Evolutionary conservation across 1,139 yeast genomes (phyloP), one percentile per base, ranked within the genome.

Genomic region (Kodamaea plutei): DNA sequence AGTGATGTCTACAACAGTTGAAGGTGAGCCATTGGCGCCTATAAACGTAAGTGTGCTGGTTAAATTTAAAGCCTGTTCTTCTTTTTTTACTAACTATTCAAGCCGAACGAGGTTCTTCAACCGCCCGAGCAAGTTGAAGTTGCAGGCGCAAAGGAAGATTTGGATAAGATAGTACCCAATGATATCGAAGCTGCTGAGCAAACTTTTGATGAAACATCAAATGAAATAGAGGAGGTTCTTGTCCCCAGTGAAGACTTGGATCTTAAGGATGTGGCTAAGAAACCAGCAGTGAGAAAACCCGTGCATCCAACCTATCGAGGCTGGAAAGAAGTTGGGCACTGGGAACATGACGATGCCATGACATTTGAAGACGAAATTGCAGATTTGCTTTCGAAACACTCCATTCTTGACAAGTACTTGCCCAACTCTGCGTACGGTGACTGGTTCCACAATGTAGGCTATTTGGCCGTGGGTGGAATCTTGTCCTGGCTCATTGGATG

Each of bases 311-410:
- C 88, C 1, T 79, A 71, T 49, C 69, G 87, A 35, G 97, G 97
- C 13, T 89, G 97, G 97, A 84, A 81, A 53, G 96, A 89, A 58
- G 89, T 84, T 29, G 91, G 94, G 10, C 84, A 88, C 15, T 89
- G 85, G 81, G 84, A 78, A 47, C 77, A 76, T 35, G 73, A 73
- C 20, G 88, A 81, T 51, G 63, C 62, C 1, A 63, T 85, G 41
- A 76, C 82, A 2, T 60, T 67, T 8, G 84, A 79, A 25, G 94
- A 85, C 49, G 87, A 83, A 44, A 67, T 81, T 37, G 63, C 69
- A 37, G 89, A 82, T 52, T 63, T 87, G 41, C 61, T 79, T 36
- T 70, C 81, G 22, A 71, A 73, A 25, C 75, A 84, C 7, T 84
- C 96, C 0, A 48, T 80, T 27, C 72, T 87, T 40, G 91, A 84